These are phyloP conservation scores for Strobilomyces confusus DNA, from an alignment of 768 basidiomycete genomes.

Conservation along the genomic window DNA sequence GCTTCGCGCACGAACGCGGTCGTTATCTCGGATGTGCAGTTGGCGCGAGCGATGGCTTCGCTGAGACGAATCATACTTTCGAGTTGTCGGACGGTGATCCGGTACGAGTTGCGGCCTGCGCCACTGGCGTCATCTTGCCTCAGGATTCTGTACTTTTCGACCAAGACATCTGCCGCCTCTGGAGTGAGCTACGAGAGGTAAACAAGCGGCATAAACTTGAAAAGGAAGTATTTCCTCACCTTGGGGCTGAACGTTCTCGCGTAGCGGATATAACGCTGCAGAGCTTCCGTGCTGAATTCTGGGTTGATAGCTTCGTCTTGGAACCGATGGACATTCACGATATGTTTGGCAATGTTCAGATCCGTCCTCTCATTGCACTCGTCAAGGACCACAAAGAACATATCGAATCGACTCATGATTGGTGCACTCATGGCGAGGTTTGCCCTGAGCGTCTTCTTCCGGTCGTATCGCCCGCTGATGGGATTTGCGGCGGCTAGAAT, in stretches of 20 bases:
- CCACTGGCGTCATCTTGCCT: slow-evolving; percentile 92
- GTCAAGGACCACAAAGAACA: slow-evolving; percentile 97
- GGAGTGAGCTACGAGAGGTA: slow-evolving; percentile 67
- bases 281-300: slow-evolving; percentile 94
- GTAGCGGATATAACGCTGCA: slow-evolving; percentile 96
- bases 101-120: slow-evolving; percentile 85
- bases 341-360: slow-evolving; percentile 91
- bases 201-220: background rate
- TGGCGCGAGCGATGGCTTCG: slow-evolving; percentile 96
- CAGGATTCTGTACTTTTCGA: slow-evolving; percentile 91
- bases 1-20: slow-evolving; percentile 96
- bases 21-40: slow-evolving; percentile 95
- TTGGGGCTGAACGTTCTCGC: slow-evolving; percentile 98
- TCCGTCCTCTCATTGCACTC: slow-evolving; percentile 94
- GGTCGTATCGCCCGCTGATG: slow-evolving; percentile 93
- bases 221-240: slow-evolving; percentile 42
- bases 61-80: slow-evolving; percentile 98
- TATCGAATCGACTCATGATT: slow-evolving; percentile 97
- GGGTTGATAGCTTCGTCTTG: slow-evolving; percentile 93
- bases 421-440: slow-evolving; percentile 98
- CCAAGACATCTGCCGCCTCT: slow-evolving; percentile 87
- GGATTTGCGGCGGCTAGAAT: slow-evolving; percentile 99
- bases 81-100: slow-evolving; percentile 96
- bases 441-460: slow-evolving; percentile 84
- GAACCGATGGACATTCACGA: slow-evolving; percentile 96